Base-by-base conservation (phyloP, 169 alveolate genomes). In the Pseudocohnilembus persalinus region DNA sequence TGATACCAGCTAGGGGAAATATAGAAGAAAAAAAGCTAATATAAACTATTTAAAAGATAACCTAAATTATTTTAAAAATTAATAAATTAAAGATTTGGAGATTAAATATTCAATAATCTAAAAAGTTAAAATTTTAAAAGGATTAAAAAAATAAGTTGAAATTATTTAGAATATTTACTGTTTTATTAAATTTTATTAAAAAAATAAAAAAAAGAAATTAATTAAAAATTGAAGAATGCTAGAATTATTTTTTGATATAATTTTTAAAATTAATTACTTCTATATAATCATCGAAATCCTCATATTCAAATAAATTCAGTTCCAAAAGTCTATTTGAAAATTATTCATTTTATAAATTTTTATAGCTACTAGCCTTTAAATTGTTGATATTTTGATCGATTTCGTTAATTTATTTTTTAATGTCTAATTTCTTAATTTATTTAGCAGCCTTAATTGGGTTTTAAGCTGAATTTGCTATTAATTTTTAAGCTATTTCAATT, bases 281-380 rank as follows among this genome's bases (percentile, higher is more conserved):
- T 28, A 86, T 86, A 33, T 86, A 86, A 74, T 86, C 90, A 80
- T 86, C 90, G 24, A 86, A 86, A 86, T 86, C 87, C 74, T 86
- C 90, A 75, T 86, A 86, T 64, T 74, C 83, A 75, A 81, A 80
- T 11, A 86, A 30, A 1, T 86, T 87, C 26, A 86, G 29, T 86
- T 86, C 90, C 29, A 78, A 77, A 49, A 77, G 32, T 0, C n/a
- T 27, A 0, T 33, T 29, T 68, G 27, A 24, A 29, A 29, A 63
- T 0, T 65, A 28, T 30, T 28, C n/a, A n/a, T n/a, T n/a, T n/a
- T n/a, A n/a, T n/a, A n/a, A n/a, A n/a, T n/a, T n/a, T n/a, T n/a
- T n/a, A n/a, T n/a, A 32, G 26, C 20, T 81, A 81, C 86, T 34
- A 82, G 72, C 35, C 81, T 77, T 68, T 79, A 35, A 73, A 34